Evolutionary conservation across 306 rosid genomes (phyloP).

Genomic region (Styphnolobium japonicum): DNA sequence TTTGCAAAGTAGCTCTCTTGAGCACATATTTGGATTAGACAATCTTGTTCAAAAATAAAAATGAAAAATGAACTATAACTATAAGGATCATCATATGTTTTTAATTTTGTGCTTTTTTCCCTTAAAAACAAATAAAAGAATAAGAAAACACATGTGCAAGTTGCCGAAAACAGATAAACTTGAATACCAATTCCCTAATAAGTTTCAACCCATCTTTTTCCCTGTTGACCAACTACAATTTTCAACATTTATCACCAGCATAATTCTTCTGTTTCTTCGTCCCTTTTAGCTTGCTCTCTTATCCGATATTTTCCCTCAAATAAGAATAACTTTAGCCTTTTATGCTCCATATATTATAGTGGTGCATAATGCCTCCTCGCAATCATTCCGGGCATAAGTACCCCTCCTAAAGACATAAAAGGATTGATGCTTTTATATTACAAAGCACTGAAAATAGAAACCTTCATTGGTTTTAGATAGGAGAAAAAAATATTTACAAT

Average conservation of each 20-base stretch:
- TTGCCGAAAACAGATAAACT: not conserved
- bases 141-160: not conserved
- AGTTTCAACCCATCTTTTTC: not conserved
- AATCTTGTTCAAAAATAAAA: not conserved
- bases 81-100: not conserved
- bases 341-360: slow-evolving; percentile 19
- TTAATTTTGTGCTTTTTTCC: not conserved
- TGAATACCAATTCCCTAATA: not conserved
- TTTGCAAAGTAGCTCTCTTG: not conserved
- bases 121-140: not conserved
- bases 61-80: not conserved
- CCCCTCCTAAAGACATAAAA: not conserved
- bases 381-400: slow-evolving; percentile 30
- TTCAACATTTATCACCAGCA: not conserved
- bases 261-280: not conserved
- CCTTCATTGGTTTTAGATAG: not conserved
- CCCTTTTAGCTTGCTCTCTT: not conserved
- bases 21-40: not conserved
- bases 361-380: slow-evolving; percentile 21
- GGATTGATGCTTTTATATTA: slow-evolving; percentile 25
- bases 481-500: not conserved
- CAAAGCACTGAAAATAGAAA: slow-evolving; percentile 1
- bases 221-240: not conserved
- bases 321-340: slow-evolving; percentile 26
- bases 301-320: slow-evolving; percentile 15